These are phyloP conservation scores for Thielaviopsis musarum DNA, from an alignment of 2,329 filamentous ascomycete species.

Conservation along the genomic window DNA sequence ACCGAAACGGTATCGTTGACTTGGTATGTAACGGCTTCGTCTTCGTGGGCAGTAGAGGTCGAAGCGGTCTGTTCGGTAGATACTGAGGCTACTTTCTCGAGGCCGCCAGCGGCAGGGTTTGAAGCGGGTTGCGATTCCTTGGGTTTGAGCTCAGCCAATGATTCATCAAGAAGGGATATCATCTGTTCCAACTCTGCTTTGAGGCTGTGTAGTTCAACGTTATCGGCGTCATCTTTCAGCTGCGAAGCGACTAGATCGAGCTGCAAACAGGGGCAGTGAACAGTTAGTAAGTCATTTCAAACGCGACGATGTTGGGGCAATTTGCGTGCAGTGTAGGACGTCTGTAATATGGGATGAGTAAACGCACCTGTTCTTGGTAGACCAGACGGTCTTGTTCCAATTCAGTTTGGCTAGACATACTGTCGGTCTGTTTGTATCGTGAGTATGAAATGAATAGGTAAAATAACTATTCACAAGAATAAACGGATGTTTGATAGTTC, in stretches of 20 bases:
- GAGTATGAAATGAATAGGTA: background rate
- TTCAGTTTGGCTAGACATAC: slow-evolving; percentile 14
- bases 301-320: background rate
- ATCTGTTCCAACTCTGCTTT: slow-evolving; percentile 68
- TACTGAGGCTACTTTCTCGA: background rate
- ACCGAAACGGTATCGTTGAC: slow-evolving; percentile 85
- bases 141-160: slow-evolving; percentile 61
- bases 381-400: slow-evolving; percentile 36
- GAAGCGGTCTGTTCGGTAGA: background rate
- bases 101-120: slow-evolving; percentile 27
- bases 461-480: background rate
- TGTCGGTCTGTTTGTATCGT: background rate
- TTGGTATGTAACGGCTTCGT: slow-evolving; percentile 47
- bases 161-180: slow-evolving; percentile 61
- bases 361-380: slow-evolving; percentile 39
- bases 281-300: slow-evolving; percentile 10
- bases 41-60: slow-evolving; percentile 21
- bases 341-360: background rate
- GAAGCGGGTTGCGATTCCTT: slow-evolving; percentile 26
- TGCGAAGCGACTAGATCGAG: slow-evolving; percentile 62
- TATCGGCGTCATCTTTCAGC: slow-evolving; percentile 65
- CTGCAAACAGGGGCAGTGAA: slow-evolving; percentile 24
- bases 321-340: background rate
- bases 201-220: slow-evolving; percentile 59
- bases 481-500: background rate